A percentile compares a stretch with the other conserved stretches of the same genome.
phyloP scores from a whole-genome alignment of 208 protist species.

The Porcisia deanei region DNA sequence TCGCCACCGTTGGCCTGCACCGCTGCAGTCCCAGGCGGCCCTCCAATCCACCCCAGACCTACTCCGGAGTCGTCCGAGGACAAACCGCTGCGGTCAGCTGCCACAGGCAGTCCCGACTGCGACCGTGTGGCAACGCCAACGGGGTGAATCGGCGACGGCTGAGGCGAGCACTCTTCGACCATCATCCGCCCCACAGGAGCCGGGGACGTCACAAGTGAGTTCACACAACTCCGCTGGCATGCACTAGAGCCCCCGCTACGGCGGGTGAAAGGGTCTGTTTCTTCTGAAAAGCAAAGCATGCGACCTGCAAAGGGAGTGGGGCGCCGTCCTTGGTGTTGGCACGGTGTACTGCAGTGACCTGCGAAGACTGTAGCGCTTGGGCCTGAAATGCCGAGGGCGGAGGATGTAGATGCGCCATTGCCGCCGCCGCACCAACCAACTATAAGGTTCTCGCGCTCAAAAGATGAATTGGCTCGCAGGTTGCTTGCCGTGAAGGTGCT shows the following conservation, averaged over 20 bases:
- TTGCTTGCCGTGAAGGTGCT: slow-evolving; percentile 38
- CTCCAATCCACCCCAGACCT: slow-evolving; percentile 12
- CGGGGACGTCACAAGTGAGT: slow-evolving; percentile 27
- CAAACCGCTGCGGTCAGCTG: slow-evolving; percentile 16
- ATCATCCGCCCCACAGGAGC: slow-evolving; percentile 8
- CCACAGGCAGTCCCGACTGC: slow-evolving; percentile 20
- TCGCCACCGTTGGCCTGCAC: background rate
- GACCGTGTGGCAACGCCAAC: slow-evolving; percentile 11
- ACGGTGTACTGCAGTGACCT: slow-evolving; percentile 23
- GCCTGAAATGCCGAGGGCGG: background rate
- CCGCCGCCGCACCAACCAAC: background rate
- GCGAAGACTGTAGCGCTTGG: background rate
- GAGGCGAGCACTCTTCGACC: slow-evolving; percentile 24
- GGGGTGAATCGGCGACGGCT: slow-evolving; percentile 26
- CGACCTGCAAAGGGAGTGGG: slow-evolving; percentile 17
- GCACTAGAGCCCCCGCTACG: slow-evolving; percentile 27
- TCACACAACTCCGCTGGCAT: slow-evolving; percentile 25
- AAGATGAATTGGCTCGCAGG: slow-evolving; percentile 26
- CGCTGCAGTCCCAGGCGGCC: background rate
- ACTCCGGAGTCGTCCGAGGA: slow-evolving; percentile 24
- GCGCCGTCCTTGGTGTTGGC: slow-evolving; percentile 7
- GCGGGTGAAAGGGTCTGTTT: slow-evolving; percentile 23
- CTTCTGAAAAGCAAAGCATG: slow-evolving; percentile 30
- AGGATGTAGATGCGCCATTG: background rate
- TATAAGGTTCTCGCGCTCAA: slow-evolving; percentile 13